phyloP scores from a whole-genome alignment of 208 protist species.

The Willaertia magna region DNA sequence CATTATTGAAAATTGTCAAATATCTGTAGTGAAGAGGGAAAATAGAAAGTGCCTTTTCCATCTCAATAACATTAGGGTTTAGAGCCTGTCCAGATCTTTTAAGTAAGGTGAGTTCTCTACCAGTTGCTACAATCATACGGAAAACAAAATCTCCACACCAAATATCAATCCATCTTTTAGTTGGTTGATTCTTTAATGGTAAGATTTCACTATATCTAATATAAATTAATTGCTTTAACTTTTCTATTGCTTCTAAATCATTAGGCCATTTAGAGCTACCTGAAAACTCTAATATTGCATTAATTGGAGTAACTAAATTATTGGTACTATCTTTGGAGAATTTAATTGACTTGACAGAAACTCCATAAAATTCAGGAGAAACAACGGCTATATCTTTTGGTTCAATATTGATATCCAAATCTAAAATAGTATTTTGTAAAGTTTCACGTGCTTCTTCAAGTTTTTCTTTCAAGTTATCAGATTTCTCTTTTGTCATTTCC shows the following conservation, averaged over 20 bases:
- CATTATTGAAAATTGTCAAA: not conserved
- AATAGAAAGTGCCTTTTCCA: not conserved
- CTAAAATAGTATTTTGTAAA: not conserved
- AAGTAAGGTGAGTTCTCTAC: not conserved
- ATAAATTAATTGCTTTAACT: not conserved
- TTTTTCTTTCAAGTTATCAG: not conserved
- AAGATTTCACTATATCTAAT: not conserved
- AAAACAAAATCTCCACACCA: not conserved
- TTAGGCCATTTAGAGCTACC: not conserved
- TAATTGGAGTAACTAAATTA: not conserved
- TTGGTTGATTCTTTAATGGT: not conserved
- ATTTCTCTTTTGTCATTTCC: not conserved
- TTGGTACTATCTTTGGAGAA: no score
- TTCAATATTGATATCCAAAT: not conserved
- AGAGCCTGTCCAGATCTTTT: not conserved
- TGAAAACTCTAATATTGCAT: not conserved
- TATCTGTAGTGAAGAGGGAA: not conserved
- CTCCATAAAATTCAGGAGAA: not conserved
- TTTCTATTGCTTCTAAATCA: not conserved
- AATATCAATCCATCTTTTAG: conserved; percentile 1
- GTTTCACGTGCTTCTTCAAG: not conserved
- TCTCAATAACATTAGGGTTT: not conserved
- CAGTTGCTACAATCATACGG: not conserved
- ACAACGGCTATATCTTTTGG: not conserved
- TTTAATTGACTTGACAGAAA: no score